These are phyloP conservation scores for Apiospora koreana DNA, from an alignment of 2,329 filamentous ascomycete genomes.

Conservation along the genomic window DNA sequence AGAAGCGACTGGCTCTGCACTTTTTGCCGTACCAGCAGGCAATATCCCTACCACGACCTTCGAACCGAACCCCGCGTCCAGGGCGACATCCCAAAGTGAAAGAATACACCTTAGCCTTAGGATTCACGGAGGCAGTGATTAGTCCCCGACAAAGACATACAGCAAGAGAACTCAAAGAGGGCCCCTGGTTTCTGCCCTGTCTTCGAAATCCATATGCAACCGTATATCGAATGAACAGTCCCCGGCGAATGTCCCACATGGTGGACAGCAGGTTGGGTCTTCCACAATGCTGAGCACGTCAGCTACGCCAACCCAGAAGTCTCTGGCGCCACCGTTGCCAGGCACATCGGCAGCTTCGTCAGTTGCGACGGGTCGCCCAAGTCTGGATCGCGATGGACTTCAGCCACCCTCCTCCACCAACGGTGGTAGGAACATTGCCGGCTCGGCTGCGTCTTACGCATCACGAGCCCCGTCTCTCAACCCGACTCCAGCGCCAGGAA, in stretches of 20 bases:
- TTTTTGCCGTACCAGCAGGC: neutral
- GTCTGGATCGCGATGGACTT: conserved; percentile 59
- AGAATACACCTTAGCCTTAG: neutral
- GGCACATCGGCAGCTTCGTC: conserved; percentile 34
- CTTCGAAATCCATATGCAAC: conserved; percentile 17
- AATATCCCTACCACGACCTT: neutral
- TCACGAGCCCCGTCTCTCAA: conserved; percentile 71
- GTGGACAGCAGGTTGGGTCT: conserved; percentile 33
- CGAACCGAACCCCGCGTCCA: neutral
- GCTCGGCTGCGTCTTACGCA: conserved; percentile 61
- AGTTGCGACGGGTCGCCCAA: conserved; percentile 41
- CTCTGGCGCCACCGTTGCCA: conserved; percentile 41
- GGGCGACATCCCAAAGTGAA: neutral
- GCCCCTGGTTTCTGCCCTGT: neutral
- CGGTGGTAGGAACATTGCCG: conserved; percentile 50
- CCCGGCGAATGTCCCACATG: conserved; percentile 25
- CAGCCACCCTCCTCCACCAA: conserved; percentile 47
- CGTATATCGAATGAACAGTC: conserved; percentile 19
- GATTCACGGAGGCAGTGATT: neutral
- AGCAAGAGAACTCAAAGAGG: neutral
- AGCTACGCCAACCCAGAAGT: conserved; percentile 56
- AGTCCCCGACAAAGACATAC: neutral
- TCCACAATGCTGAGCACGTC: conserved; percentile 54
- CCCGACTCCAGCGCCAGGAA: conserved; percentile 72
- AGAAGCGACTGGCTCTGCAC: neutral